phyloP scores from a whole-genome alignment of 2,329 filamentous ascomycete species.

The Pezicula rhizophila region DNA sequence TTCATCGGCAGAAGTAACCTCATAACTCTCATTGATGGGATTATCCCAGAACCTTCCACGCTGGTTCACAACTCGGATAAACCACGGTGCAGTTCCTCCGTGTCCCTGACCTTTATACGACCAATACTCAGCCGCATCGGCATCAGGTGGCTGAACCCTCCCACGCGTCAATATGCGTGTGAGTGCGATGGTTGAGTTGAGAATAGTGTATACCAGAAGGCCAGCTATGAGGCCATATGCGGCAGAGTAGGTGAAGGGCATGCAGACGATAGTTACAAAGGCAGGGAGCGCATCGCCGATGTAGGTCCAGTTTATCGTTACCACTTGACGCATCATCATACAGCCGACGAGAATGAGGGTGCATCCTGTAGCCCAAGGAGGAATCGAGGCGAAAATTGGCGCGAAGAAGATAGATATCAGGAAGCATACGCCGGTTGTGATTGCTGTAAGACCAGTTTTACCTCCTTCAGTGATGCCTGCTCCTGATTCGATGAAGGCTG shows the following conservation, averaged over 20 bases:
- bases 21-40: background rate
- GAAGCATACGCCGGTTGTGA: slow-evolving; percentile 64
- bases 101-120: slow-evolving; percentile 43
- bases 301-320: slow-evolving; percentile 70
- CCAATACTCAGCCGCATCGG: slow-evolving; percentile 49
- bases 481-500: slow-evolving; percentile 69
- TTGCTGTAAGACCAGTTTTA: slow-evolving; percentile 65
- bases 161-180: slow-evolving; percentile 41
- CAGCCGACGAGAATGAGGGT: slow-evolving; percentile 69
- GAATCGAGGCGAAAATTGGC: slow-evolving; percentile 70
- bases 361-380: slow-evolving; percentile 71
- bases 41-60: slow-evolving; percentile 15
- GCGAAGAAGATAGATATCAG: slow-evolving; percentile 69
- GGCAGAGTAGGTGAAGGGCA: slow-evolving; percentile 74
- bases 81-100: slow-evolving; percentile 48
- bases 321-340: slow-evolving; percentile 72
- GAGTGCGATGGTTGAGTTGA: slow-evolving; percentile 47
- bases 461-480: slow-evolving; percentile 73
- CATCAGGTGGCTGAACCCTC: slow-evolving; percentile 44
- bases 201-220: slow-evolving; percentile 46
- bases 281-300: slow-evolving; percentile 71
- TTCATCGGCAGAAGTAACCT: background rate
- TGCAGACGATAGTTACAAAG: slow-evolving; percentile 68
- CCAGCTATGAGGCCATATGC: slow-evolving; percentile 70
- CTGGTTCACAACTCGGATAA: slow-evolving; percentile 30